Evolutionary conservation across 2,329 filamentous ascomycete species (phyloP), one percentile per base, ranked within the genome.

Genomic region (Curvularia eragrostidis): DNA sequence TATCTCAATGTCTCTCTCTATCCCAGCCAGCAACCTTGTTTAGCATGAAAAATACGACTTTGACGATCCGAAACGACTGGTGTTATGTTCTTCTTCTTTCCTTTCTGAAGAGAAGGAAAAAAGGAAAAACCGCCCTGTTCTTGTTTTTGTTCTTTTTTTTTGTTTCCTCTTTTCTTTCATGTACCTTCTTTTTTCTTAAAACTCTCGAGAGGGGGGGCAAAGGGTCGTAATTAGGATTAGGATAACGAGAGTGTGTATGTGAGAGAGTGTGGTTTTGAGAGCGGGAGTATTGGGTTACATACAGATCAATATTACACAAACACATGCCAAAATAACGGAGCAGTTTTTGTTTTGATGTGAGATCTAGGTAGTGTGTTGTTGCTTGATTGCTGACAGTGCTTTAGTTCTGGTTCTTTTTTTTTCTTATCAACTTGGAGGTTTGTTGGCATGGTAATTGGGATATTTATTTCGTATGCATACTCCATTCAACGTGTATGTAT

Each of bases 1-100:
- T 23, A 23, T 30, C 34, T 50, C n/a, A 12, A 28, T 50, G n/a
- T 50, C 21, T 50, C 48, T 47, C 48, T 42, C 38, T 51, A 15
- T 32, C 36, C 26, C 24, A 32, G n/a, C 36, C n/a, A 38, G 32
- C 24, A 28, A n/a, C n/a, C 24, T 28, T 49, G 23, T 49, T 18
- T 26, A 38, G 32, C 47, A 38, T 39, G 47, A 43, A 43, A 43
- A 43, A 39, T 32, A 49, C 34, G 47, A 39, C 47, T 26, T 43
- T 49, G 32, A 49, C 34, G 32, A 49, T 34, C 44, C 34, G 32
- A 49, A 13, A 39, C 47, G 32, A 15, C 34, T 38, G 32, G 34
- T 38, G 30, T 36, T 48, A n/a, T 34, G 13, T 18, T 32, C 18
- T 28, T 19, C 46, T 52, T 41, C 23, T 5, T 32, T 26, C 19